Percentiles rank a stretch among this genome's conserved stretches.
Conservation (phyloP, 345 rosid genomes). For the Viola odorata region DNA sequence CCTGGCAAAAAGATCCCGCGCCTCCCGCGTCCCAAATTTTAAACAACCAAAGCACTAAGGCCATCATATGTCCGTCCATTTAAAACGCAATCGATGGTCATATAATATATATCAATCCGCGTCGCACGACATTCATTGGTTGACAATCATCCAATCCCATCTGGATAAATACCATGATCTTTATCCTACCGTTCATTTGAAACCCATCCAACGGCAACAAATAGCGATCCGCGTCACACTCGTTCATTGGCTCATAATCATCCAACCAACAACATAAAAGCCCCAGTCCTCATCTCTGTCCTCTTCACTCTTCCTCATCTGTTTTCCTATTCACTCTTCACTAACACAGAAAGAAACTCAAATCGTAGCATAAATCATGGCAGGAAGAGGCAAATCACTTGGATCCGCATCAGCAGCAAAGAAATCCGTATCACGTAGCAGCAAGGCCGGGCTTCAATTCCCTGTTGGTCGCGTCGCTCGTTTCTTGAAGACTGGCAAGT, state of each 20-base stretch:
- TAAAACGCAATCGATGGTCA: no score
- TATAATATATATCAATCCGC: no score
- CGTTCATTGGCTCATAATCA: slow-evolving; percentile 5
- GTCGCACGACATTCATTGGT: no score
- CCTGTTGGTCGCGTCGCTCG: slow-evolving; percentile 25
- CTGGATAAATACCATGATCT: no score
- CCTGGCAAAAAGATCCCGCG: no score
- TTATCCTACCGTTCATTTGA: neutral
- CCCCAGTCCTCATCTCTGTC: no score
- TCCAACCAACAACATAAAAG: neutral
- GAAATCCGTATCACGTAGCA: slow-evolving; percentile 12
- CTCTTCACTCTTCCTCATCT: neutral
- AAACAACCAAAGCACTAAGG: no score
- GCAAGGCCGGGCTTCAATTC: slow-evolving; percentile 23
- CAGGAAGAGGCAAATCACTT: slow-evolving; percentile 28
- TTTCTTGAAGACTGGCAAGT: slow-evolving; percentile 28
- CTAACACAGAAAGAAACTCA: no score
- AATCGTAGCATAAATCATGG: slow-evolving; percentile 1
- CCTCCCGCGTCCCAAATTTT: no score
- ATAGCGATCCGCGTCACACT: slow-evolving; percentile 18
- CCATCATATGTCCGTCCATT: no score
- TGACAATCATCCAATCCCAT: no score
- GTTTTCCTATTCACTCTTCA: no score
- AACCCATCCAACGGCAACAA: slow-evolving; percentile 3
- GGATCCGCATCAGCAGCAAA: slow-evolving; percentile 14